Conservation (phyloP, 768 basidiomycete genomes). For the Phallus indusiatus region DNA sequence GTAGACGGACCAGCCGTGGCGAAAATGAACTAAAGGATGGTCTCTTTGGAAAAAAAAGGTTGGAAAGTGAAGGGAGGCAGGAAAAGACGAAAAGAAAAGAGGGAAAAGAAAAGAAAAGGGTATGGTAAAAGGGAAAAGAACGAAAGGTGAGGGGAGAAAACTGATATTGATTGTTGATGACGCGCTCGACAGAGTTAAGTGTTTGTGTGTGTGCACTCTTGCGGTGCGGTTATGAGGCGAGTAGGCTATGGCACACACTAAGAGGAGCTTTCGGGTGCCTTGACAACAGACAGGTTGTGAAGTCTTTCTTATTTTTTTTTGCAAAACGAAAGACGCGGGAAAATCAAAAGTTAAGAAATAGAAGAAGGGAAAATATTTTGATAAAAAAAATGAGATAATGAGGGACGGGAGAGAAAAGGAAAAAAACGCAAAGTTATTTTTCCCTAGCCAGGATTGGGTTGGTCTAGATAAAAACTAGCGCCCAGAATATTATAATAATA, state of each 20-base stretch:
- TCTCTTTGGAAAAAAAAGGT: constrained; percentile 27
- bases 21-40: constrained; percentile 22
- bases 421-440: constrained; percentile 3
- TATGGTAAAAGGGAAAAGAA: constrained; percentile 16
- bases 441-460: not conserved
- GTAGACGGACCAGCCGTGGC: constrained; percentile 15
- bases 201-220: too few relatives aligned
- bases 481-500: not conserved
- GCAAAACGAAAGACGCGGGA: constrained; percentile 7
- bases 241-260: not conserved
- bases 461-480: not conserved
- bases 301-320: not conserved
- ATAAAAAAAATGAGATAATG: constrained; percentile 16
- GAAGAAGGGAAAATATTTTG: constrained; percentile 21
- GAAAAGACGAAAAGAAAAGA: constrained; percentile 16
- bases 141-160: not conserved
- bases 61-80: constrained; percentile 42
- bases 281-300: not conserved
- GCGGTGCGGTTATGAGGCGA: not conserved
- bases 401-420: constrained; percentile 18
- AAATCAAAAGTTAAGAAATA: constrained; percentile 11
- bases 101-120: constrained; percentile 16
- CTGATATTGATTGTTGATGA: too few relatives aligned
- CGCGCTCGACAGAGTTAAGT: too few relatives aligned
- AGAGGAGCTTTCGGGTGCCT: not conserved